A percentile compares a stretch with the other conserved stretches of the same genome.
Evolutionary conservation across 1,139 yeast genomes (phyloP).

Genomic region (Saccharomyces hybrid): DNA sequence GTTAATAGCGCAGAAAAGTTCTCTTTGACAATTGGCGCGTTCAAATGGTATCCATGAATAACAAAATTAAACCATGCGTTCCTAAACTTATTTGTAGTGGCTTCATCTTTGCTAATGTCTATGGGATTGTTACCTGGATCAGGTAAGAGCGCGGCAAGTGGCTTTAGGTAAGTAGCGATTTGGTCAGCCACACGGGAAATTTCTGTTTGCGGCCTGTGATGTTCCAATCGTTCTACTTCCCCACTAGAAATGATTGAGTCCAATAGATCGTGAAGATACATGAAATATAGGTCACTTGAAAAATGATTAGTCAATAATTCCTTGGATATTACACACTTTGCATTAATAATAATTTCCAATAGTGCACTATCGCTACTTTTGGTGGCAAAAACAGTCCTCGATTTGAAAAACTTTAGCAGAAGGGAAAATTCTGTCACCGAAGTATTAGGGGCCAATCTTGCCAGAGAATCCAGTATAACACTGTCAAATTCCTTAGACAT

Average conservation of each 20-base stretch:
- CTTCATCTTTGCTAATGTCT: constrained; percentile 31
- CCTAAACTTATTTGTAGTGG: constrained; percentile 47
- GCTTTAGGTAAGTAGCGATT: constrained; percentile 59
- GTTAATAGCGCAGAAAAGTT: constrained; percentile 47
- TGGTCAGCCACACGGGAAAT: constrained; percentile 71
- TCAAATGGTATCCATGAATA: constrained; percentile 74
- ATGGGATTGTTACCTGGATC: constrained; percentile 40
- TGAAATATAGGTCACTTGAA: constrained; percentile 42
- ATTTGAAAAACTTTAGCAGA: constrained; percentile 42
- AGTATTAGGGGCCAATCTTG: constrained; percentile 45
- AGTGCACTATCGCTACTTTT: constrained; percentile 33
- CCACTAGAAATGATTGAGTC: constrained; percentile 68
- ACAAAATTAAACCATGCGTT: constrained; percentile 93
- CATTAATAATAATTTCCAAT: constrained; percentile 37
- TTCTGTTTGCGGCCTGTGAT: constrained; percentile 73
- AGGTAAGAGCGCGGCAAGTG: constrained; percentile 72
- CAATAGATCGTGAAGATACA: constrained; percentile 60
- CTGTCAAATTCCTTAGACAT: constrained; percentile 36
- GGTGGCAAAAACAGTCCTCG: constrained; percentile 30
- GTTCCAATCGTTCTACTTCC: constrained; percentile 71
- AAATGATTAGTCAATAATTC: constrained; percentile 35
- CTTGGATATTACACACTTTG: constrained; percentile 50
- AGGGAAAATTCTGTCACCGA: constrained; percentile 48
- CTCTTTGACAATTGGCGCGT: constrained; percentile 47
- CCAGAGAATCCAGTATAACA: constrained; percentile 44